These are phyloP conservation scores for Blastocystis sp. DNA, from an alignment of 352 stramenopile genomes.

Conservation along the genomic window DNA sequence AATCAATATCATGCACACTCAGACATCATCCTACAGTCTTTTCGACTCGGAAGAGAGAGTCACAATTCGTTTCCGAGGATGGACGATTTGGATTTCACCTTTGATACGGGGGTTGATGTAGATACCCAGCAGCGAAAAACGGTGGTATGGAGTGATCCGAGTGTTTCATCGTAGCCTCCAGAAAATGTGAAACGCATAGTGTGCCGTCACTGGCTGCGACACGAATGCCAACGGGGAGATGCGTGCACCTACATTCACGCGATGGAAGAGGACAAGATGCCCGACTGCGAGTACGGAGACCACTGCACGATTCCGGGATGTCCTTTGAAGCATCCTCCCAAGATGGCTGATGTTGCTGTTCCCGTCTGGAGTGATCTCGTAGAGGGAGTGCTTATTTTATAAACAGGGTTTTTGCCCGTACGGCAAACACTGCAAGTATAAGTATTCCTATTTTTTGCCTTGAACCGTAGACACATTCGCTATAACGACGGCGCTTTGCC, in stretches of 20 bases:
- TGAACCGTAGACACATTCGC: background rate
- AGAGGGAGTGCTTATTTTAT: constrained; percentile 43
- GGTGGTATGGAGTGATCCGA: background rate
- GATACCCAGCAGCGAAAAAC: background rate
- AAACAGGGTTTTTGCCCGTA: constrained; percentile 38
- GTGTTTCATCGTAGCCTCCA: background rate
- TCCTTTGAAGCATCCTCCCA: constrained; percentile 13
- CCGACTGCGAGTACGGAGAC: constrained; percentile 18
- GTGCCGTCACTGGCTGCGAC: constrained; percentile 16
- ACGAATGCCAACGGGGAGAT: constrained; percentile 38
- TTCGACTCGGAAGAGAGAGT: too few relatives aligned
- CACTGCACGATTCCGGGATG: constrained; percentile 3
- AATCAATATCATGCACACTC: too few relatives aligned
- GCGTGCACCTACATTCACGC: constrained; percentile 29
- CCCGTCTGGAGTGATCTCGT: background rate
- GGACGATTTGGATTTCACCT: too few relatives aligned
- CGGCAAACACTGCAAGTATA: constrained; percentile 3
- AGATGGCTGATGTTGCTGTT: background rate
- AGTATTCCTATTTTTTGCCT: background rate
- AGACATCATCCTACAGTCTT: too few relatives aligned
- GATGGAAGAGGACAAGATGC: background rate
- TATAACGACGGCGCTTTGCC: constrained; percentile 6
- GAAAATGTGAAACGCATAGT: constrained; percentile 1
- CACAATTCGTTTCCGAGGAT: too few relatives aligned
- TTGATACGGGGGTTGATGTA: background rate